Evolutionary conservation across 306 rosid species (phyloP), one percentile per base, ranked within the genome.

Genomic region (Cucurbita maxima): DNA sequence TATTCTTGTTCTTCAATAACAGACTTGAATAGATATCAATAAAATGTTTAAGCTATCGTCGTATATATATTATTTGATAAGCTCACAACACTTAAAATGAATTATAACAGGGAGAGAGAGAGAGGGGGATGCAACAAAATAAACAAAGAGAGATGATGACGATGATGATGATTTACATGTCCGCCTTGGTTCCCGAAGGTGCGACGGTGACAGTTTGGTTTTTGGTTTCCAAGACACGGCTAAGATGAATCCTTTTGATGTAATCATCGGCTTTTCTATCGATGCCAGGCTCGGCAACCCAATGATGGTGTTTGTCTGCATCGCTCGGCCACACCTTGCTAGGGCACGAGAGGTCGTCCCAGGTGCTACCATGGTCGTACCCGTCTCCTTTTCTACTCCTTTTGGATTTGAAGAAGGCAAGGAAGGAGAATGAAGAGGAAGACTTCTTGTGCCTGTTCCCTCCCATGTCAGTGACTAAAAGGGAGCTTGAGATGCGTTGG

Each of bases 321-420:
- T 90, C 94, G 58, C 96, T 93, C 2, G 96, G 96, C 93, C 91
- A 90, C 20, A 88, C 85, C 84, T 75, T 88, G 18, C 78, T 55
- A 1, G 74, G 47, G 70, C 79, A 88, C 57, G 69, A 7, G 16
- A 83, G 74, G 15, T 82, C 88, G 3, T 87, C 88, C 54, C 54
- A 50, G 8, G 3, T 50, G 54, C 2, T 50, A n/a, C 18, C 54
- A 12, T 81, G 14, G 5, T 73, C 76, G 18, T 76, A 55, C 22
- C 59, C 59, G 0, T 40, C 77, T 38, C 56, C 76, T 19, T 80
- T 75, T 69, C 83, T 76, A 3, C 71, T 63, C 59, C 59, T 84
- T 25, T 76, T 77, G 0, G 91, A 55, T 77, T 82, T 88, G 86
- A 93, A 87, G 66, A 88, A 47, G 82, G 58, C 82, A 61, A 93